Evolutionary conservation across 371 early-diverging fungal genomes (phyloP).

Genomic region (Paramicrosporidium saccamoebae): DNA sequence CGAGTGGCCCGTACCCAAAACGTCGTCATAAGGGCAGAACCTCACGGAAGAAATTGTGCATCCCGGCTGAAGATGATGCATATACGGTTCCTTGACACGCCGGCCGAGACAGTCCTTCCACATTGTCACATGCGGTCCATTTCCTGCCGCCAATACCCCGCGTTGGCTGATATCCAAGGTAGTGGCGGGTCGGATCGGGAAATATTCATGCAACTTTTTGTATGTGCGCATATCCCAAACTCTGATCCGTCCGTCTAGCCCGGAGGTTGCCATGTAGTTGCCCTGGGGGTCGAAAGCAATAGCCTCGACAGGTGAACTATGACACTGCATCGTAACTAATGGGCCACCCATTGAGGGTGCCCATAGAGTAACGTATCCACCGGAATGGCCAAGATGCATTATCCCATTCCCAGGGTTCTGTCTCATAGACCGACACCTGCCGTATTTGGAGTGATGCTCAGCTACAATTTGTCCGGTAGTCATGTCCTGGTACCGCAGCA

Average conservation of each 20-base stretch:
- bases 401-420: conserved; percentile 81
- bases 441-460: conserved; percentile 39
- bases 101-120: conserved; percentile 58
- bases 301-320: conserved; percentile 45
- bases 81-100: conserved; percentile 49
- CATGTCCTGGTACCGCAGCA: conserved; percentile 78
- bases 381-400: conserved; percentile 59
- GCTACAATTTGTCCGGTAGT: conserved; percentile 69
- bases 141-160: conserved; percentile 48
- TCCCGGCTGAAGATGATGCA: conserved; percentile 34
- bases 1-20: conserved; percentile 60
- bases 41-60: conserved; percentile 14
- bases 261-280: conserved; percentile 66
- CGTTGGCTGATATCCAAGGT: conserved; percentile 46
- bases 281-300: conserved; percentile 63
- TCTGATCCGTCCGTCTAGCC: conserved; percentile 62
- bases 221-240: conserved; percentile 85
- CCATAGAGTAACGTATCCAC: conserved; percentile 87
- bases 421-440: conserved; percentile 38
- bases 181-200: conserved; percentile 27
- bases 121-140: conserved; percentile 31
- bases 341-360: conserved; percentile 45
- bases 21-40: conserved; percentile 92
- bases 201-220: conserved; percentile 40
- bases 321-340: conserved; percentile 78